Evolutionary conservation across 2,329 filamentous ascomycete genomes (phyloP), one percentile per base, ranked within the genome.

Genomic region (Talaromyces sp.): DNA sequence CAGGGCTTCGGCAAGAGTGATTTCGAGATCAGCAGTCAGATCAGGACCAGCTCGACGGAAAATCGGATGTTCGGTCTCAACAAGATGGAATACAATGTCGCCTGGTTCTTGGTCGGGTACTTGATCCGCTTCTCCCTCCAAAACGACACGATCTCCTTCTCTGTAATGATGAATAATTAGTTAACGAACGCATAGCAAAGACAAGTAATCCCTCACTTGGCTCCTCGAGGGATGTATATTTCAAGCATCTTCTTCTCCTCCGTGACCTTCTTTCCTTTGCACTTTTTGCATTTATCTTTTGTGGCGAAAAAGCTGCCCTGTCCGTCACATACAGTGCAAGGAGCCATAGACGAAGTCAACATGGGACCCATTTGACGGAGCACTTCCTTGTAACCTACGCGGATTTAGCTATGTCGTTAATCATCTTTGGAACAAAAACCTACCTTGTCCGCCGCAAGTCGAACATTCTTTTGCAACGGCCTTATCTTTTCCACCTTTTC

Each of bases 271-370:
- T 91, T 91, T 73, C 95, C 95, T 81, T 98, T 98, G 87, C 95
- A 99, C 83, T 95, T 97, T 84, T 96, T 97, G 84, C 95, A 99
- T 75, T 92, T 92, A 74, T 99, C 95, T 83, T 98, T 98, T 74
- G 97, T 92, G 78, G 94, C 94, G 82, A 88, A 96, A 74, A 93
- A 88, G 74, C 89, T 88, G 6, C 95, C 95, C n/a, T 88, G 86
- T 39, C 93, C 94, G 66, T 88, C 85, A 79, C 95, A 99, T 72
- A 90, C 88, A 72, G 90, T 88, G 78, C 95, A 99, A 41, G 88
- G 79, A 43, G 93, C 87, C 7, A 89, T 87, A 72, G 92, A 89
- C 73, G 92, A 90, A 35, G 92, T 91, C 68, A 97, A 83, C 66
- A 93, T 93, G 22, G 93, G 92, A 0, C 93, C 94, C 68, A 98